These are phyloP conservation scores for Oryza glumipatula DNA, from an alignment of 176 grass and related monocot genomes.

Conservation along the genomic window DNA sequence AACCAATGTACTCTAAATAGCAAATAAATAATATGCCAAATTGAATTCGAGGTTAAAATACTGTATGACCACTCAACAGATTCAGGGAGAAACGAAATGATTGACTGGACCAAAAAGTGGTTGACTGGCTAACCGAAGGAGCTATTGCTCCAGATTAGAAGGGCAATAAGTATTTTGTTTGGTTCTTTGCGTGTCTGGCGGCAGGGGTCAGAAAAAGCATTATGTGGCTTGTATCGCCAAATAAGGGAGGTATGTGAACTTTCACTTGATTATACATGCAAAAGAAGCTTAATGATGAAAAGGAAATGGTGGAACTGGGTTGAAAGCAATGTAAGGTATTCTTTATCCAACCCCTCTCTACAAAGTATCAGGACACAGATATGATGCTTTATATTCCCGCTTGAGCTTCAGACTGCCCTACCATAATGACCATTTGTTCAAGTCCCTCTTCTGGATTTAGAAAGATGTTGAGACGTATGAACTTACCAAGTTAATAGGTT, in stretches of 20 bases:
- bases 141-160: not conserved
- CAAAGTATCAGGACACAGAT: not conserved
- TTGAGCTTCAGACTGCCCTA: conserved; percentile 2
- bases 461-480: conserved; percentile 10
- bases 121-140: not conserved
- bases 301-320: not conserved
- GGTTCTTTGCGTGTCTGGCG: not conserved
- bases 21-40: not conserved
- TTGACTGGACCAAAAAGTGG: not conserved
- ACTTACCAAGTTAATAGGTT: not conserved
- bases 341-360: not conserved
- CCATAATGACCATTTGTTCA: not conserved
- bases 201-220: conserved; percentile 2
- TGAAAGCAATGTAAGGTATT: conserved; percentile 31
- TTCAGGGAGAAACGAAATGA: not conserved
- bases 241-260: conserved; percentile 9
- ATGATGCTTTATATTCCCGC: conserved; percentile 1
- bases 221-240: not conserved
- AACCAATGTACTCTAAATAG: not conserved
- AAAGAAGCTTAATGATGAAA: conserved; percentile 45
- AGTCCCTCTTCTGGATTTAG: not conserved
- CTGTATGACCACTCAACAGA: conserved; percentile 4
- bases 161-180: not conserved
- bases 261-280: conserved; percentile 24
- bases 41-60: not conserved